Conservation (phyloP, 2,329 filamentous ascomycete genomes). For the Aspergillus floridensis region DNA sequence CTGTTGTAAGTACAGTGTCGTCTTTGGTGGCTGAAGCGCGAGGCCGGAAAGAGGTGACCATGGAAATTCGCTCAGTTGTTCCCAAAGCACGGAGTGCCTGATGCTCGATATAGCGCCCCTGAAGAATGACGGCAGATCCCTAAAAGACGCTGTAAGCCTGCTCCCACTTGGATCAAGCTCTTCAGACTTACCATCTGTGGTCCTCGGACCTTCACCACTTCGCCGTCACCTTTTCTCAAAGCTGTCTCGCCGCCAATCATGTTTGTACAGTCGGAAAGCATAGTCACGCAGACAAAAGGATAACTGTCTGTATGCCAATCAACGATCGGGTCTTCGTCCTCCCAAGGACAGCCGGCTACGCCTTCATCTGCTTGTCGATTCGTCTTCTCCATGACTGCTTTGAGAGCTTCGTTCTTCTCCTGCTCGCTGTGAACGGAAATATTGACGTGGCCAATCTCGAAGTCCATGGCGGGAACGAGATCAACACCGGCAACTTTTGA, state of each 20-base stretch:
- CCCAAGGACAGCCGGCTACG: constrained; percentile 42
- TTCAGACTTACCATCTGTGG: constrained; percentile 54
- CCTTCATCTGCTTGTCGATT: constrained; percentile 42
- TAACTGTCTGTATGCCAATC: constrained; percentile 66
- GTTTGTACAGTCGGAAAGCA: constrained; percentile 59
- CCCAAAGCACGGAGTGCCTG: constrained; percentile 60
- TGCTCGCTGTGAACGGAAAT: constrained; percentile 52
- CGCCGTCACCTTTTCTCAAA: constrained; percentile 53
- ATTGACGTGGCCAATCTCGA: constrained; percentile 58
- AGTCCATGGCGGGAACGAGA: constrained; percentile 53
- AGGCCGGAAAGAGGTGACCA: constrained; percentile 66
- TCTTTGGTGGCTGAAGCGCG: constrained; percentile 55
- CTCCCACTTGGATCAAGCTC: background rate
- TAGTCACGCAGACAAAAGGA: constrained; percentile 67
- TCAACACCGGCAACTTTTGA: constrained; percentile 57
- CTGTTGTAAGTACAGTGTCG: constrained; percentile 60
- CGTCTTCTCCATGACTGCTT: constrained; percentile 38
- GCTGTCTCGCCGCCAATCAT: constrained; percentile 44
- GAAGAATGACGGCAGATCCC: constrained; percentile 63
- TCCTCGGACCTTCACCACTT: constrained; percentile 58
- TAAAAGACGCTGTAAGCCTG: constrained; percentile 26
- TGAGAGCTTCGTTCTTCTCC: constrained; percentile 45
- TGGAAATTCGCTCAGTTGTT: constrained; percentile 60
- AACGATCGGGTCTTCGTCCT: constrained; percentile 55
- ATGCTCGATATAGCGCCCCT: constrained; percentile 66